Evolutionary conservation across 352 stramenopile species (phyloP).

Genomic region (Phytophthora lateralis): DNA sequence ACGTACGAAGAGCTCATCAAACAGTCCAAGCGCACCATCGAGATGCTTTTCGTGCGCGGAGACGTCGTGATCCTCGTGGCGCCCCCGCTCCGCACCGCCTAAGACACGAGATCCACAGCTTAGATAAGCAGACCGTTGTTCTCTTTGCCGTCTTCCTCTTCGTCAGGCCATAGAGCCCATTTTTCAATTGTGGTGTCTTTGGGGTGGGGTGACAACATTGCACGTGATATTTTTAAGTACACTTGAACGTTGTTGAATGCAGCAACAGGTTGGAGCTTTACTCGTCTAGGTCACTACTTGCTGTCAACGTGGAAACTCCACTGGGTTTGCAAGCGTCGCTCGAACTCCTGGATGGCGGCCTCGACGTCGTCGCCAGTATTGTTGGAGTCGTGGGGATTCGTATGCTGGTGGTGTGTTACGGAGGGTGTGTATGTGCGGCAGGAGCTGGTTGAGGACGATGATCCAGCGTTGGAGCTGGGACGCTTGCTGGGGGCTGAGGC

Average conservation of each 20-base stretch:
- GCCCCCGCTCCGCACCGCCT: conserved; percentile 94
- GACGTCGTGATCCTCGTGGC: conserved; percentile 99
- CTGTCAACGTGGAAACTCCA: conserved; percentile 10
- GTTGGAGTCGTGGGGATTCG: neutral
- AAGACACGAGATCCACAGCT: neutral
- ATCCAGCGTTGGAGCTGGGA: neutral
- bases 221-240: neutral
- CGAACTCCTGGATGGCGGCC: conserved; percentile 47
- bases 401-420: neutral
- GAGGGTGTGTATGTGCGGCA: conserved; percentile 26
- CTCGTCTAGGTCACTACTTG: neutral
- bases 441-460: conserved; percentile 7
- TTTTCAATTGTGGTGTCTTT: neutral
- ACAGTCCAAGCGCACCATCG: conserved; percentile 94
- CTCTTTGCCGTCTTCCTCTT: neutral
- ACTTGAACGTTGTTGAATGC: neutral
- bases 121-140: neutral
- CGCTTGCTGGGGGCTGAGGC: conserved; percentile 9
- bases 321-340: conserved; percentile 34
- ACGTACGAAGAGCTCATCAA: conserved; percentile 98
- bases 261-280: neutral
- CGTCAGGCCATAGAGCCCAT: neutral
- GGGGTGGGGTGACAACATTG: neutral
- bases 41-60: conserved; percentile 99
- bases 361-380: conserved; percentile 34